Evolutionary conservation across 352 stramenopile genomes (phyloP), one percentile per base, ranked within the genome.

Genomic region (Globisporangium megalacanthum): DNA sequence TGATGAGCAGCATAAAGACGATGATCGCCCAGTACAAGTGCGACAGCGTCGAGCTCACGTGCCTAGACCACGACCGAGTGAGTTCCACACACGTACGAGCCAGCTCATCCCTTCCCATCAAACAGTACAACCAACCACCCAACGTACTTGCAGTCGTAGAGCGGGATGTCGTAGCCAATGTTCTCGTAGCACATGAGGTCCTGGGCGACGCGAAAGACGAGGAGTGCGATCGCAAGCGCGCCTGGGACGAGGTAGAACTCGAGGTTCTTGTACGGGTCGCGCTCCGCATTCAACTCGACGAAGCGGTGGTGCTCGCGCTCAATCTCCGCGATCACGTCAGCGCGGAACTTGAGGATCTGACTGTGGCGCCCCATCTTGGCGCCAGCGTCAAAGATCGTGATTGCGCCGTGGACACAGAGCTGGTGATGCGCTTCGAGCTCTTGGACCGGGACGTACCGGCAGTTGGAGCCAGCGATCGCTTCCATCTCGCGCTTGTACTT

Each of bases 401-500:
- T 70, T 10, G 90, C 83, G 35, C 77, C 81, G 10, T 89, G 61
- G n/a, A 89, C 69, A 53, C 86, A 92, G 36, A 85, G 57, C 33
- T 86, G 75, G 60, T 99, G 93, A 67, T 97, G 89, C 15, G 81
- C 73, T 60, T 90, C 66, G 36, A 99, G 75, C 60, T 98, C 83
- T 51, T 97, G 75, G 9, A 92, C 77, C 19, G 77, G 68, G 19
- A 98, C 77, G 59, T 98, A 98, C 52, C 69, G 68, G 62, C 86
- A 95, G 58, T 89, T 89, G 25, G 77, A 70, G 29, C 89, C 89
- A 0, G 76, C 86, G 50, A 98, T 66, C 44, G 77, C 83, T 58
- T 98, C 94, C 94, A 99, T 98, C 60, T 94, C 77, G 13, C 88
- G 80, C 73, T 97, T 97, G 75, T 99, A 99, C 44, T 83, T 82